Percentiles rank a stretch among this genome's conserved stretches.
These are phyloP conservation scores for Cardiospermum halicacabum DNA, from an alignment of 345 rosid genomes.

Conservation along the genomic window DNA sequence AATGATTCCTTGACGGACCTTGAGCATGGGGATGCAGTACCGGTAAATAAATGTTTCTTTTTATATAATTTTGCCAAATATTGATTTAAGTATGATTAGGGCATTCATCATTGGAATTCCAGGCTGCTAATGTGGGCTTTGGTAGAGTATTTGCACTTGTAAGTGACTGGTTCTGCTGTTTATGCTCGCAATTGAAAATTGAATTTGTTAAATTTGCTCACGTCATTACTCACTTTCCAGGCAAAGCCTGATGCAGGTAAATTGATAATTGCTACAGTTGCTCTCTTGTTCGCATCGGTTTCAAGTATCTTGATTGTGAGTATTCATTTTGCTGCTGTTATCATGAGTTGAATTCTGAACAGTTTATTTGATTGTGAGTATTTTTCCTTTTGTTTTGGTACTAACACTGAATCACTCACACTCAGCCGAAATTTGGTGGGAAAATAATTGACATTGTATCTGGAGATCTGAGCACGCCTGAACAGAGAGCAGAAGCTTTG, in stretches of 20 bases:
- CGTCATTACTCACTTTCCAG: neutral
- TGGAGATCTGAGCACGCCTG: slow-evolving; percentile 38
- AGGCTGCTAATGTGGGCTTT: slow-evolving; percentile 25
- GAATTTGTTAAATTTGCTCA: neutral
- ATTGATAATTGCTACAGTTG: slow-evolving; percentile 15
- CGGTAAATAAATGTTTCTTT: slow-evolving; percentile 7
- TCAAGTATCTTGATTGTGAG: slow-evolving; percentile 21
- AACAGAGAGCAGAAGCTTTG: slow-evolving; percentile 42
- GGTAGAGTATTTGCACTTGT: slow-evolving; percentile 21
- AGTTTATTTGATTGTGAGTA: neutral
- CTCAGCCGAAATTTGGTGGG: slow-evolving; percentile 71
- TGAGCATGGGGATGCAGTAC: slow-evolving; percentile 21
- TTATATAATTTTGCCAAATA: neutral
- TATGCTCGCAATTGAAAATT: neutral
- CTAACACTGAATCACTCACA: slow-evolving; percentile 9
- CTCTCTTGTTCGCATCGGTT: slow-evolving; percentile 20
- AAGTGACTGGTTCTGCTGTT: slow-evolving; percentile 8
- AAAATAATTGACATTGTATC: slow-evolving; percentile 64
- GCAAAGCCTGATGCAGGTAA: slow-evolving; percentile 28
- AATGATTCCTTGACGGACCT: slow-evolving; percentile 20
- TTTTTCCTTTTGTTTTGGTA: neutral
- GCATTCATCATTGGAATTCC: neutral
- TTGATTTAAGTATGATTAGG: neutral
- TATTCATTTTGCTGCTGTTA: neutral
- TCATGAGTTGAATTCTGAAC: neutral